These are phyloP conservation scores for Cryptococcus neoformans DNA, from an alignment of 1,284 basidiomycete species.

Conservation along the genomic window DNA sequence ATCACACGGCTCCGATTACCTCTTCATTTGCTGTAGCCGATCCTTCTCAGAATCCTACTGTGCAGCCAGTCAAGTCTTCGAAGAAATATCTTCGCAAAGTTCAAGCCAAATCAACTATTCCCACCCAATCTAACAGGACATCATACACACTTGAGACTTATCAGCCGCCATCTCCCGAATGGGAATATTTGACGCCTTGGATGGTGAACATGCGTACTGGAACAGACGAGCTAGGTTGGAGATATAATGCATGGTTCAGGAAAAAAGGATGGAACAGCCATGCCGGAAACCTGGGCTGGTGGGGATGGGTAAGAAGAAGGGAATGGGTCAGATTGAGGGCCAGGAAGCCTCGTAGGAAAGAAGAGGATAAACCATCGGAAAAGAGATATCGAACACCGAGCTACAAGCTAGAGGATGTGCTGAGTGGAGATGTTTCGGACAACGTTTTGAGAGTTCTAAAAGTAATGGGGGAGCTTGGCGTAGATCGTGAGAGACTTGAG, in stretches of 20 bases:
- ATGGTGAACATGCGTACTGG: constrained; percentile 49
- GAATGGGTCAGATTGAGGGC: constrained; percentile 45
- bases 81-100: background rate
- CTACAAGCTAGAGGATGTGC: constrained; percentile 9
- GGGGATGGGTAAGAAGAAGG: constrained; percentile 45
- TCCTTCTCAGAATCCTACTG: background rate
- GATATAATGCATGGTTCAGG: constrained; percentile 48
- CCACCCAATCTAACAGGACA: constrained; percentile 36
- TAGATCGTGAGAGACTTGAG: constrained; percentile 40
- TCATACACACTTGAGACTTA: constrained; percentile 43
- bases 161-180: constrained; percentile 43
- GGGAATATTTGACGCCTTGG: constrained; percentile 49
- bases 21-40: constrained; percentile 14
- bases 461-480: constrained; percentile 15
- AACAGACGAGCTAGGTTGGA: constrained; percentile 50
- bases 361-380: background rate
- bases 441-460: constrained; percentile 19
- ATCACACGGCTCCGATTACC: constrained; percentile 17
- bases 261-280: constrained; percentile 35
- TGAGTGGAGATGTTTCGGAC: constrained; percentile 8
- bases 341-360: constrained; percentile 1
- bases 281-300: constrained; percentile 41
- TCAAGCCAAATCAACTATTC: background rate
- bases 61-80: background rate
- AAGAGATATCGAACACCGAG: background rate